Conservation (phyloP, 2,329 filamentous ascomycete species). For the Fusarium fracticaudum region DNA sequence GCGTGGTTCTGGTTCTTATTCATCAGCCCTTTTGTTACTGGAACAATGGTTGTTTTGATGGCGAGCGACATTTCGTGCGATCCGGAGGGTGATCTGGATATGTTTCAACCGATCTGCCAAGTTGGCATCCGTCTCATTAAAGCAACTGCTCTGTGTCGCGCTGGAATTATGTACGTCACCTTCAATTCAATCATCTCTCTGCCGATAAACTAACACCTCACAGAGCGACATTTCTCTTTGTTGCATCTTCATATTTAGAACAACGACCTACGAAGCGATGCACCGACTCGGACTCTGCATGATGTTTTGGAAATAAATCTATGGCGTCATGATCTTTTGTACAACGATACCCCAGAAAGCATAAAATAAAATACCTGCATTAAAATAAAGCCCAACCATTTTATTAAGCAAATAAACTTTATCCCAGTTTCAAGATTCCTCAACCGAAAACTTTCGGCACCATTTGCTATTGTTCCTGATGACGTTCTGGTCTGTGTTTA, state of each 20-base stretch:
- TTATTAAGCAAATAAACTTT: background rate
- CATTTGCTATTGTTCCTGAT: background rate
- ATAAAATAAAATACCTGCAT: background rate
- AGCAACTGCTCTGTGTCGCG: constrained; percentile 27
- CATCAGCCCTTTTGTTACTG: constrained; percentile 16
- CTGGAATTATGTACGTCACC: constrained; percentile 23
- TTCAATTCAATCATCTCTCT: background rate
- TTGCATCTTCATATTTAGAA: constrained; percentile 29
- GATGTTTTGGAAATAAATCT: background rate
- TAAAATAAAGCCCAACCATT: background rate
- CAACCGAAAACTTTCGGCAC: background rate
- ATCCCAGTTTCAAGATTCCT: background rate
- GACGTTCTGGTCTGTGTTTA: background rate
- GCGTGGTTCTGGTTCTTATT: constrained; percentile 33
- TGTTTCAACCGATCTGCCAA: constrained; percentile 29
- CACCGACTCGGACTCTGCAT: background rate
- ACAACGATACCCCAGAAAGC: constrained; percentile 16
- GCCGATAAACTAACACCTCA: background rate
- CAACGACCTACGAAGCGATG: background rate
- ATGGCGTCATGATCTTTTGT: constrained; percentile 31
- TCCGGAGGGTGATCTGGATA: constrained; percentile 19
- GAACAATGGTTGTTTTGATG: constrained; percentile 22
- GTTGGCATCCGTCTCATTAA: constrained; percentile 30
- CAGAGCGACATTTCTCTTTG: constrained; percentile 30
- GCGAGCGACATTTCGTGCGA: constrained; percentile 33